Conservation (phyloP, 352 stramenopile genomes). For the Globisporangium ultimum region DNA sequence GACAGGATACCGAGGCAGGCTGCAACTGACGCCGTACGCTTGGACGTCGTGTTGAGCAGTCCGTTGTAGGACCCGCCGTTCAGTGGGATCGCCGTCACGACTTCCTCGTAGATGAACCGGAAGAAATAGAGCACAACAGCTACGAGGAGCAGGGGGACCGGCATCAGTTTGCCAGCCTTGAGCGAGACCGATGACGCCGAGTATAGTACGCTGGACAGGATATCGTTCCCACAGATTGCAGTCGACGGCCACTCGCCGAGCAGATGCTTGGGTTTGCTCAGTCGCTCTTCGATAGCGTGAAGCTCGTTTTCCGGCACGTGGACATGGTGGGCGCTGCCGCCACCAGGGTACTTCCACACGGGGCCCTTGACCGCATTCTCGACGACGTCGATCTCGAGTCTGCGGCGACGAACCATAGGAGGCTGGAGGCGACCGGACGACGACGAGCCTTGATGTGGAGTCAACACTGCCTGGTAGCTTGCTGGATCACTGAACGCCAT, state of each 20-base stretch:
- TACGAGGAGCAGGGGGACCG: constrained; percentile 73
- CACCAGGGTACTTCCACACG: constrained; percentile 37
- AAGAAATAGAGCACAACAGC: constrained; percentile 52
- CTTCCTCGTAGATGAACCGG: constrained; percentile 85
- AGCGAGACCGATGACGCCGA: constrained; percentile 31
- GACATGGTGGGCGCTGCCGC: constrained; percentile 25
- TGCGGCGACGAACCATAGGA: constrained; percentile 27
- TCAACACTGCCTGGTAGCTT: constrained; percentile 9
- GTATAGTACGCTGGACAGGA: constrained; percentile 85
- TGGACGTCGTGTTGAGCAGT: constrained; percentile 87
- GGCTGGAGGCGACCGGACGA: neutral
- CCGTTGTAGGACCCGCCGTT: constrained; percentile 91
- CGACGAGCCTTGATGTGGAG: constrained; percentile 4
- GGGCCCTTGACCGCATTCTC: constrained; percentile 24
- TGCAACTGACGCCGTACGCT: constrained; percentile 77
- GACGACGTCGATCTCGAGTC: constrained; percentile 47
- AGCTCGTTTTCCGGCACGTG: constrained; percentile 29
- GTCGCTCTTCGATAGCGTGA: constrained; percentile 26
- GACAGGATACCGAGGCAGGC: constrained; percentile 84
- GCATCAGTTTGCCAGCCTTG: constrained; percentile 73
- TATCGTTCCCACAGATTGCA: constrained; percentile 88
- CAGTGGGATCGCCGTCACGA: constrained; percentile 83
- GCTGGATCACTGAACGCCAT: neutral
- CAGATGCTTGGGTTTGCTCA: constrained; percentile 23
- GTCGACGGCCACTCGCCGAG: constrained; percentile 74